Evolutionary conservation across 2,329 filamentous ascomycete genomes (phyloP), one percentile per base, ranked within the genome.

Genomic region (Colletotrichum orchidophilum): DNA sequence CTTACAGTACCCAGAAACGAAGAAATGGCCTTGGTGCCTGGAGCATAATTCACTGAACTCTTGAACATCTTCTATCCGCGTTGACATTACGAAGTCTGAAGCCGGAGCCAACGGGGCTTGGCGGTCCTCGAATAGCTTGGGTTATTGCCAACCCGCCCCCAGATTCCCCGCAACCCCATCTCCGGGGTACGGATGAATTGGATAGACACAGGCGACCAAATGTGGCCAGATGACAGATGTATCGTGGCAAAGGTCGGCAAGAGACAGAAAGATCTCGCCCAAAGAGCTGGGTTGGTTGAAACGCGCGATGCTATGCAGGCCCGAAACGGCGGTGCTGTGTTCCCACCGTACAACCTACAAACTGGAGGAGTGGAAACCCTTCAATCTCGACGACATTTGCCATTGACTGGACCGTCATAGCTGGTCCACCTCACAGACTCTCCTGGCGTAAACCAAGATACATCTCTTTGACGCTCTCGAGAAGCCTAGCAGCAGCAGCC

Each of bases 271-370:
- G 24, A 46, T 54, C 46, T 61, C 46, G 42, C 24, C 67, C 67
- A 54, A 58, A 18, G 42, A 54, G 49, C 62, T 46, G 63, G 67
- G 59, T 54, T 33, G 46, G 49, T 39, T 53, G 54, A 67, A 58
- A 57, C 63, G 29, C 52, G 63, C 50, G 63, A 53, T 67, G 63
- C 42, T 21, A 57, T 67, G 68, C 63, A 46, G 57, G 31, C 31
- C 54, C 57, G 57, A 67, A 59, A 70, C 49, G 52, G 13, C 52
- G 35, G 39, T 54, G 49, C 35, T 35, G 31, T 18, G 57, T 55
- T 54, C 35, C 50, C 57, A 62, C 68, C 50, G 52, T 62, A 55
- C 46, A 54, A 29, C 27, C 60, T 53, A 50, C 29, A 49, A 35
- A 7, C 59, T 13, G 31, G 31, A 27, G 39, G 49, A 24, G 35